Conservation (phyloP, 1,284 basidiomycete species). For the Trichosporon ovoides region DNA sequence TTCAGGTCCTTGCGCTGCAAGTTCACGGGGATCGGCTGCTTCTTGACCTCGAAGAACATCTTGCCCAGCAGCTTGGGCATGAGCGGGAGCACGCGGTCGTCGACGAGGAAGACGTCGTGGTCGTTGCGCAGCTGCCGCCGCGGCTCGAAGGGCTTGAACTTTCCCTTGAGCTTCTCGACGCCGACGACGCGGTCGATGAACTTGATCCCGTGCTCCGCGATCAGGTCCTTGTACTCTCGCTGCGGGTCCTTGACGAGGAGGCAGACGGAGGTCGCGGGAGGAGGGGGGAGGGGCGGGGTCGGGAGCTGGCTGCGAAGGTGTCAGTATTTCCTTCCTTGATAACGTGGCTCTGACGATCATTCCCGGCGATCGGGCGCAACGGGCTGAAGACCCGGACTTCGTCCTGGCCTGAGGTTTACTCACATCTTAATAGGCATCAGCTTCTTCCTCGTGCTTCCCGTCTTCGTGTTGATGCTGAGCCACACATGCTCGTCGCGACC, state of each 20-base stretch:
- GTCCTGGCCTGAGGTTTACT: too few species aligned
- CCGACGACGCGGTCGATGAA: constrained; percentile 92
- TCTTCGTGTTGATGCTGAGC: constrained; percentile 78
- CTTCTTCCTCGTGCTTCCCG: constrained; percentile 65
- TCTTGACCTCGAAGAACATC: constrained; percentile 90
- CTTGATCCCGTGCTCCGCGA: constrained; percentile 68
- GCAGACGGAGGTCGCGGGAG: constrained; percentile 76
- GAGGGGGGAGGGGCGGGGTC: constrained; percentile 63
- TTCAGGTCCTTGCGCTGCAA: constrained; percentile 81
- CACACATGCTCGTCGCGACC: constrained; percentile 76
- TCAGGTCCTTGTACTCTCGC: constrained; percentile 87
- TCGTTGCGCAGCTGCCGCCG: constrained; percentile 77
- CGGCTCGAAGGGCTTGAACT: constrained; percentile 90
- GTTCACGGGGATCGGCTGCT: constrained; percentile 92
- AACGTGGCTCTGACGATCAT: neutral
- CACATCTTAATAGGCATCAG: constrained; percentile 81
- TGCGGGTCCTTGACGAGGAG: constrained; percentile 95
- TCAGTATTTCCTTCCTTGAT: neutral
- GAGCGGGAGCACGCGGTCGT: constrained; percentile 80
- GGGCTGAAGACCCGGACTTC: too few species aligned
- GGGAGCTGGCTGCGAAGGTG: constrained; percentile 61
- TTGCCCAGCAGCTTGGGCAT: constrained; percentile 82
- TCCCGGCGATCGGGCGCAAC: too few species aligned
- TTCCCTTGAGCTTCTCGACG: constrained; percentile 78
- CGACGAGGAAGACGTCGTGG: constrained; percentile 87